Percentiles rank a stretch among this genome's conserved stretches.
phyloP scores from a whole-genome alignment of 768 basidiomycete species.

The Russula sp. region DNA sequence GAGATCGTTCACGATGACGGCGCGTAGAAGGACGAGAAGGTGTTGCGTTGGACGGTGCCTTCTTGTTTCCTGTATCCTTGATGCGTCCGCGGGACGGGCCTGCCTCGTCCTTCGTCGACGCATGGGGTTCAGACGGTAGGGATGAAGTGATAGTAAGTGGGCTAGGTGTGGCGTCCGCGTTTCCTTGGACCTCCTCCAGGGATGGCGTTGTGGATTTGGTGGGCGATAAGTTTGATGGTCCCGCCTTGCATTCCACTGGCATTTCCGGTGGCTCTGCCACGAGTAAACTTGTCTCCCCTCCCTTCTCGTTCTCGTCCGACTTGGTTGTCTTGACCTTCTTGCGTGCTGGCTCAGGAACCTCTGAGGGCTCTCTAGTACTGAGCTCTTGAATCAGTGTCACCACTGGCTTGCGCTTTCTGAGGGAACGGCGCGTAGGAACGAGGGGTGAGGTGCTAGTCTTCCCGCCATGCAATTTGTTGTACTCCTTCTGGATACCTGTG shows the following conservation, averaged over 20 bases:
- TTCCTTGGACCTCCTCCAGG: conserved; percentile 1
- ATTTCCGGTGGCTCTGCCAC: neutral
- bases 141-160: conserved; percentile 20
- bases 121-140: conserved; percentile 11
- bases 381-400: conserved; percentile 5
- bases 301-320: conserved; percentile 7
- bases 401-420: conserved; percentile 22
- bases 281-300: neutral
- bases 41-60: neutral
- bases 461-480: conserved; percentile 12
- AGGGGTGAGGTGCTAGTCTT: conserved; percentile 3
- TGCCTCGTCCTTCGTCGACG: conserved; percentile 6
- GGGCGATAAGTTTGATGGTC: neutral
- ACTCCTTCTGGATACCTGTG: conserved; percentile 22
- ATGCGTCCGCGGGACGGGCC: conserved; percentile 8
- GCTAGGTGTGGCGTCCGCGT: conserved; percentile 16
- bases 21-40: conserved; percentile 16
- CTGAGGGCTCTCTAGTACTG: conserved; percentile 11
- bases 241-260: conserved; percentile 1
- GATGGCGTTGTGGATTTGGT: neutral
- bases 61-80: conserved; percentile 11
- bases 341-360: conserved; percentile 19
- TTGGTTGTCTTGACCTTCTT: conserved; percentile 17
- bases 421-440: conserved; percentile 16
- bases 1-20: conserved; percentile 11